A percentile compares a stretch with the other conserved stretches of the same genome.
Conservation (phyloP, 345 rosid genomes). For the Eucalyptus tenuipes region DNA sequence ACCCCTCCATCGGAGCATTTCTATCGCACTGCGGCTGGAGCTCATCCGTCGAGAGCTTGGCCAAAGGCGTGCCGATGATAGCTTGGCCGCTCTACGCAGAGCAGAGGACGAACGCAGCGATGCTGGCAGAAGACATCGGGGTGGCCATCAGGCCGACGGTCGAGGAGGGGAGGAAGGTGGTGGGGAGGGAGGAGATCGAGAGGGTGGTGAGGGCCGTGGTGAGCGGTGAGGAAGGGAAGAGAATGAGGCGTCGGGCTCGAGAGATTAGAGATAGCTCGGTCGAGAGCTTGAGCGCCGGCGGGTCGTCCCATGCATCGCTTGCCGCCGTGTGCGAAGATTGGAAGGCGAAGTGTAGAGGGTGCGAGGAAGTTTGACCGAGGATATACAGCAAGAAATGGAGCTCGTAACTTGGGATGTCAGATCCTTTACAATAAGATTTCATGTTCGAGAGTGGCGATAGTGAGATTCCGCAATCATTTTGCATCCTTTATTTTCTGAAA, state of each 20-base stretch:
- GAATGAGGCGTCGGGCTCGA: constrained; percentile 1
- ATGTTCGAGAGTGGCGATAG: background rate
- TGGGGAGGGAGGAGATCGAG: constrained; percentile 20
- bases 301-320: constrained; percentile 8
- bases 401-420: background rate
- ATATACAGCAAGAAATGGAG: background rate
- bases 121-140: constrained; percentile 23
- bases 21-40: constrained; percentile 47
- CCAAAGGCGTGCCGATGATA: constrained; percentile 28
- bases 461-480: background rate
- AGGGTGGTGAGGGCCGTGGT: constrained; percentile 14
- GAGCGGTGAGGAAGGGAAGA: constrained; percentile 14
- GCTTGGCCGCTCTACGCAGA: constrained; percentile 47
- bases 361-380: background rate
- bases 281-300: constrained; percentile 2
- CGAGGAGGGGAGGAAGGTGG: background rate
- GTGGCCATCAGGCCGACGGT: constrained; percentile 11
- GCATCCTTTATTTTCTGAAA: background rate
- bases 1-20: constrained; percentile 24
- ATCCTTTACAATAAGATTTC: background rate
- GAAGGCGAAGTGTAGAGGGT: background rate
- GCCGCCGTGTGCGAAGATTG: background rate
- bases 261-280: constrained; percentile 10
- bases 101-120: constrained; percentile 26
- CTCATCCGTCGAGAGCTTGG: constrained; percentile 26